Evolutionary conservation across 2,329 filamentous ascomycete species (phyloP).

Genomic region (Diaporthe sp.): DNA sequence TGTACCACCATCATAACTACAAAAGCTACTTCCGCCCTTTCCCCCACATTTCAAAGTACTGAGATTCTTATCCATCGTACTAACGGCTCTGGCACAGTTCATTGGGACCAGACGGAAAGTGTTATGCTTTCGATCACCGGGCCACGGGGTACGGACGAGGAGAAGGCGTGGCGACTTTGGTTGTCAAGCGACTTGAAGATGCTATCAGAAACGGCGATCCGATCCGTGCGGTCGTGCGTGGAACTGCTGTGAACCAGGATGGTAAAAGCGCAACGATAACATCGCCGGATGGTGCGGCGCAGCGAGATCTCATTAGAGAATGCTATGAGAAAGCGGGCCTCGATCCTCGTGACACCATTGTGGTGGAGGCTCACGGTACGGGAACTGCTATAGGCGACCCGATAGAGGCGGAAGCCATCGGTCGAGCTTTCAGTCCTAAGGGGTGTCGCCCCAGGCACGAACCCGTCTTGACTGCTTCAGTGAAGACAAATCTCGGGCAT

Average conservation of each 20-base stretch:
- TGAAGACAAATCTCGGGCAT: slow-evolving; percentile 49
- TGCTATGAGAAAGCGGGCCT: slow-evolving; percentile 62
- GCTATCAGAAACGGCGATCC: slow-evolving; percentile 39
- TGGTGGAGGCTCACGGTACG: slow-evolving; percentile 13
- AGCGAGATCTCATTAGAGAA: slow-evolving; percentile 57
- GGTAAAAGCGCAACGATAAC: slow-evolving; percentile 48
- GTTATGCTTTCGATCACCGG: background rate
- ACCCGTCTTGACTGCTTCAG: slow-evolving; percentile 48
- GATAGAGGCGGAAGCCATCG: background rate
- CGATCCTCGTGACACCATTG: slow-evolving; percentile 56
- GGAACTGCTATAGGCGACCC: background rate
- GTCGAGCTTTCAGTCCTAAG: slow-evolving; percentile 32
- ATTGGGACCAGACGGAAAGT: slow-evolving; percentile 26
- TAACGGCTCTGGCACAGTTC: background rate
- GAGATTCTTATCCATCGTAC: too few species aligned
- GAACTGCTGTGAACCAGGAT: slow-evolving; percentile 48
- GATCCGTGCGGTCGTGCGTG: slow-evolving; percentile 32
- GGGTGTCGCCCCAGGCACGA: background rate
- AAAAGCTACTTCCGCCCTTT: too few species aligned
- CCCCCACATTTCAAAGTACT: too few species aligned
- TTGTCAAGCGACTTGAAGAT: slow-evolving; percentile 6
- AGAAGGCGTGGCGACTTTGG: background rate
- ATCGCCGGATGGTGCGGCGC: background rate
- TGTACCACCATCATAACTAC: too few species aligned
- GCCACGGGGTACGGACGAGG: slow-evolving; percentile 13